Evolutionary conservation across 2,329 filamentous ascomycete genomes (phyloP).

Genomic region (Pyricularia sp.): DNA sequence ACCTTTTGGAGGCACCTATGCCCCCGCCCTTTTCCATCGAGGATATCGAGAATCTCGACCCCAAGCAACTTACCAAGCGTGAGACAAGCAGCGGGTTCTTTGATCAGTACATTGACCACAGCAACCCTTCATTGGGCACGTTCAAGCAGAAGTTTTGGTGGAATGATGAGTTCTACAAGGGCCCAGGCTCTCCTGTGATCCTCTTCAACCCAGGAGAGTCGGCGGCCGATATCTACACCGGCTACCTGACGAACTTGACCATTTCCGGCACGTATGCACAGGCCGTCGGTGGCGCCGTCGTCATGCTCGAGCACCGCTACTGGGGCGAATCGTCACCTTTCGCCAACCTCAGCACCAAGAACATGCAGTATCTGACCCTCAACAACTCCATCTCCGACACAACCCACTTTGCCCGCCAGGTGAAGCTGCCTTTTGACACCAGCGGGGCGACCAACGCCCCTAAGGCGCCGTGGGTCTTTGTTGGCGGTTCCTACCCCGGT

Average conservation of each 20-base stretch:
- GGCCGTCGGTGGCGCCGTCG: slow-evolving; percentile 26
- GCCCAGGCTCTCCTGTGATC: slow-evolving; percentile 28
- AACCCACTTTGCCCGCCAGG: slow-evolving; percentile 30
- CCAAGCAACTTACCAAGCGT: neutral
- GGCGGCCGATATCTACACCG: slow-evolving; percentile 14
- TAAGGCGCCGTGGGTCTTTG: slow-evolving; percentile 44
- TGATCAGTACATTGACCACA: slow-evolving; percentile 31
- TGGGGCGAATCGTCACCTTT: slow-evolving; percentile 30
- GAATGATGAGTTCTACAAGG: slow-evolving; percentile 27
- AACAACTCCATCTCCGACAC: slow-evolving; percentile 30
- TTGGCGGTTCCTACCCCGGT: slow-evolving; percentile 46
- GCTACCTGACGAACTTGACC: slow-evolving; percentile 10
- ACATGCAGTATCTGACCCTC: slow-evolving; percentile 28
- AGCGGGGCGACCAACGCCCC: slow-evolving; percentile 31
- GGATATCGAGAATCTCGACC: neutral
- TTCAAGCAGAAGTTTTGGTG: slow-evolving; percentile 33
- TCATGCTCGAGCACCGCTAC: slow-evolving; percentile 33
- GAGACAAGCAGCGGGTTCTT: slow-evolving; percentile 14
- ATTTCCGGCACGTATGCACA: slow-evolving; percentile 27
- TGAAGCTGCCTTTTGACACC: slow-evolving; percentile 35
- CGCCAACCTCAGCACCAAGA: slow-evolving; percentile 22
- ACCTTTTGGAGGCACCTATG: neutral
- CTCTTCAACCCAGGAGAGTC: slow-evolving; percentile 28
- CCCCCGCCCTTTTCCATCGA: neutral
- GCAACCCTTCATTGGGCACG: slow-evolving; percentile 27